Evolutionary conservation across 2,329 filamentous ascomycete species (phyloP).

Genomic region (Colletotrichum godetiae): DNA sequence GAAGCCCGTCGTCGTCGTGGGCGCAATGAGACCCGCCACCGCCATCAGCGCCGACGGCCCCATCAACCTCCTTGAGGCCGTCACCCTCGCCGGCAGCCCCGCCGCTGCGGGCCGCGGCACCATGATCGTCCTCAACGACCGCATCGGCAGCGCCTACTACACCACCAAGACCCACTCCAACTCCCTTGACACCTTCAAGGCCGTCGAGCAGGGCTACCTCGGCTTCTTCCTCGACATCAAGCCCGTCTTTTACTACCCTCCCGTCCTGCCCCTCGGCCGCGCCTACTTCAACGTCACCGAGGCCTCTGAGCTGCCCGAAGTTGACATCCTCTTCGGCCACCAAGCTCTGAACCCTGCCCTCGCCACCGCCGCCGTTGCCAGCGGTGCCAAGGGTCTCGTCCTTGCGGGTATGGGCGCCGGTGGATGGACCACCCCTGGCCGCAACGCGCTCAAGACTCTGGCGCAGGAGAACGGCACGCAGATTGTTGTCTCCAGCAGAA

Average conservation of each 20-base stretch:
- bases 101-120: slow-evolving; percentile 62
- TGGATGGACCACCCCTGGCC: slow-evolving; percentile 54
- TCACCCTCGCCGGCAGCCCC: slow-evolving; percentile 63
- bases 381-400: slow-evolving; percentile 65
- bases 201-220: slow-evolving; percentile 66
- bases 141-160: slow-evolving; percentile 60
- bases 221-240: slow-evolving; percentile 68
- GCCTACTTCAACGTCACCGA: slow-evolving; percentile 53
- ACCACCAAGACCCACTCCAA: slow-evolving; percentile 73
- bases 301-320: slow-evolving; percentile 57
- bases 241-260: slow-evolving; percentile 70
- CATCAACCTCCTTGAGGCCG: slow-evolving; percentile 70
- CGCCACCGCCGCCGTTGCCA: slow-evolving; percentile 58
- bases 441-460: slow-evolving; percentile 53
- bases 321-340: slow-evolving; percentile 68
- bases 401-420: slow-evolving; percentile 67
- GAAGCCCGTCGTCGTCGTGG: slow-evolving; percentile 71
- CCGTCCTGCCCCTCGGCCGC: slow-evolving; percentile 60
- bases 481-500: slow-evolving; percentile 62
- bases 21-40: slow-evolving; percentile 72
- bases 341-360: slow-evolving; percentile 62
- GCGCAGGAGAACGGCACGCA: slow-evolving; percentile 58
- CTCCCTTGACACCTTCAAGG: slow-evolving; percentile 71
- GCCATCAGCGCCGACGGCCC: slow-evolving; percentile 72
- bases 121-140: slow-evolving; percentile 71